Evolutionary conservation across 2,329 filamentous ascomycete species (phyloP).

Genomic region (Cyphellophora europaea): DNA sequence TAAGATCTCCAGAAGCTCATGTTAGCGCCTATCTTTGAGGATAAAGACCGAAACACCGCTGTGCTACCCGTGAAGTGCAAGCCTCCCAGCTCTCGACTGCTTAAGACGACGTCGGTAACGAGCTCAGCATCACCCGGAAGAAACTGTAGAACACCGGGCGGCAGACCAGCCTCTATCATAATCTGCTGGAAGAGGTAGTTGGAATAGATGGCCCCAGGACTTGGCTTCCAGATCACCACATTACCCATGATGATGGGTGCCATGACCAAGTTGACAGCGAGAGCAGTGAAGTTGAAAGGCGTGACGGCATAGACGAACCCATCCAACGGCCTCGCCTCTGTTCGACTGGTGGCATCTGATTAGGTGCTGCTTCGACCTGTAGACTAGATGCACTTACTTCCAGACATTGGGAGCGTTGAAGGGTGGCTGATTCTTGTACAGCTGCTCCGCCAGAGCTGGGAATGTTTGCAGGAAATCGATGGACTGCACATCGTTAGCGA

Average conservation of each 20-base stretch:
- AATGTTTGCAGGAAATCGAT: slow-evolving; percentile 56
- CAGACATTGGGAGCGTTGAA: slow-evolving; percentile 76
- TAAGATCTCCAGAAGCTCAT: slow-evolving; percentile 78
- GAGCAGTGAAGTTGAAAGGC: slow-evolving; percentile 96
- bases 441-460: slow-evolving; percentile 50
- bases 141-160: slow-evolving; percentile 85
- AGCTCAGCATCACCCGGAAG: slow-evolving; percentile 79
- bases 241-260: slow-evolving; percentile 86
- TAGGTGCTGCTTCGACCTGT: slow-evolving; percentile 1
- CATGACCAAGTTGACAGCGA: slow-evolving; percentile 75
- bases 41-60: slow-evolving; percentile 78
- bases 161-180: slow-evolving; percentile 81
- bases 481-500: slow-evolving; percentile 1
- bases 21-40: slow-evolving; percentile 73
- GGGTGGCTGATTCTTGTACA: slow-evolving; percentile 63
- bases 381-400: slow-evolving; percentile 68
- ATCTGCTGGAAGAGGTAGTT: slow-evolving; percentile 89
- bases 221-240: slow-evolving; percentile 96
- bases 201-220: slow-evolving; percentile 75
- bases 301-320: slow-evolving; percentile 92
- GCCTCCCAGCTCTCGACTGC: slow-evolving; percentile 73
- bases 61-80: slow-evolving; percentile 94
- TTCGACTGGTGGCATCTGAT: slow-evolving; percentile 41
- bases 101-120: slow-evolving; percentile 68
- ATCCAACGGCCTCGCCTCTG: slow-evolving; percentile 82